These are phyloP conservation scores for Margaritispora aquatica DNA, from an alignment of 495 filamentous ascomycete species.

Conservation along the genomic window DNA sequence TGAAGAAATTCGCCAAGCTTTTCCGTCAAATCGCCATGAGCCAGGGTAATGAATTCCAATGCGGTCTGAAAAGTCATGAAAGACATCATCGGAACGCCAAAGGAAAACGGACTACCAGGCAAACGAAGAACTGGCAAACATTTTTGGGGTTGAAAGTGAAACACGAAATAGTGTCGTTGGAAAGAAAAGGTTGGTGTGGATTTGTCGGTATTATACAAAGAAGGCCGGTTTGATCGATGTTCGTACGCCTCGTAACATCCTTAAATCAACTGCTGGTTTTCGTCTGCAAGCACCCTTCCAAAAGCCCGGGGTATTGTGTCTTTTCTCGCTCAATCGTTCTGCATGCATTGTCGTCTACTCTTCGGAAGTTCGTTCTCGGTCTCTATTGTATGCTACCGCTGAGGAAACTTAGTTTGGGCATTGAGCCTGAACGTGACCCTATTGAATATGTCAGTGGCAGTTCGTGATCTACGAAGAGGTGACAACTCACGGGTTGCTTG, in stretches of 20 bases:
- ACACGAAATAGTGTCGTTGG: background rate
- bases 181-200: background rate
- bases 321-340: conserved; percentile 5
- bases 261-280: conserved; percentile 22
- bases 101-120: background rate
- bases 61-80: background rate
- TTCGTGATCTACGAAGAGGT: too few relatives aligned
- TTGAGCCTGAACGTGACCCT: conserved; percentile 79
- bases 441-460: background rate
- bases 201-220: conserved; percentile 2
- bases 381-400: conserved; percentile 16
- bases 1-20: background rate
- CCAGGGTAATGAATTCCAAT: background rate
- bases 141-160: background rate
- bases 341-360: background rate
- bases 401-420: conserved; percentile 41
- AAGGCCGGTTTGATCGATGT: conserved; percentile 1
- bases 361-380: background rate
- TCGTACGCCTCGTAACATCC: conserved; percentile 14
- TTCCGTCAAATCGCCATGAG: background rate
- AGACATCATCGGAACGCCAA: background rate
- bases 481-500: conserved; percentile 96
- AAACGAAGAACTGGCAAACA: background rate
- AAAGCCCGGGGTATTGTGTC: conserved; percentile 22
- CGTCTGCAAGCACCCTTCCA: conserved; percentile 24